phyloP scores from a whole-genome alignment of 106 monocot genomes.

The Allium fistulosum region DNA sequence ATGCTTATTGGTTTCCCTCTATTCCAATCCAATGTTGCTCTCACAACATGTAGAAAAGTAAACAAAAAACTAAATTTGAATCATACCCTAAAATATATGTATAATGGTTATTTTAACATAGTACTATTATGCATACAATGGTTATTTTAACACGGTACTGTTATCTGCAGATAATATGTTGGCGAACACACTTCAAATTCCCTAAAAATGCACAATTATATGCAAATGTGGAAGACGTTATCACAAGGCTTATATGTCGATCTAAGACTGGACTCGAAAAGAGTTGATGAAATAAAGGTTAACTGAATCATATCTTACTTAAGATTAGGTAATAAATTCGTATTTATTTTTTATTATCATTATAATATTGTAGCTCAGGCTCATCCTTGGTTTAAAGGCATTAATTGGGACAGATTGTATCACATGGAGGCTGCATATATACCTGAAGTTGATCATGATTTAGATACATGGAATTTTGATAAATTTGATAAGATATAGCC shows the following conservation, averaged over 20 bases:
- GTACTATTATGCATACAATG: too few relatives aligned
- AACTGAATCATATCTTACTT: neutral
- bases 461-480: constrained; percentile 45
- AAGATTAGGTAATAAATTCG: neutral
- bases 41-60: too few relatives aligned
- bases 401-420: constrained; percentile 68
- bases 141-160: too few relatives aligned
- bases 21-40: too few relatives aligned
- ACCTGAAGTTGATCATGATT: neutral
- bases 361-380: constrained; percentile 29
- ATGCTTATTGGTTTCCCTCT: too few relatives aligned
- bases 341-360: neutral
- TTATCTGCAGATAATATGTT: constrained; percentile 79
- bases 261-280: constrained; percentile 54
- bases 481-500: too few relatives aligned
- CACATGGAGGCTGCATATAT: constrained; percentile 52
- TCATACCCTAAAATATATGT: too few relatives aligned
- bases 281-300: constrained; percentile 77
- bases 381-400: constrained; percentile 60
- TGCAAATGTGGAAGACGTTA: constrained; percentile 70
- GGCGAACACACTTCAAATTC: constrained; percentile 74
- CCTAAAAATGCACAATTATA: constrained; percentile 47
- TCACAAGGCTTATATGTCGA: constrained; percentile 70
- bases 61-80: too few relatives aligned
- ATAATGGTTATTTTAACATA: too few relatives aligned